Evolutionary conservation across 176 grass and related monocot genomes (phyloP).

Genomic region (Rhynchospora breviuscula): DNA sequence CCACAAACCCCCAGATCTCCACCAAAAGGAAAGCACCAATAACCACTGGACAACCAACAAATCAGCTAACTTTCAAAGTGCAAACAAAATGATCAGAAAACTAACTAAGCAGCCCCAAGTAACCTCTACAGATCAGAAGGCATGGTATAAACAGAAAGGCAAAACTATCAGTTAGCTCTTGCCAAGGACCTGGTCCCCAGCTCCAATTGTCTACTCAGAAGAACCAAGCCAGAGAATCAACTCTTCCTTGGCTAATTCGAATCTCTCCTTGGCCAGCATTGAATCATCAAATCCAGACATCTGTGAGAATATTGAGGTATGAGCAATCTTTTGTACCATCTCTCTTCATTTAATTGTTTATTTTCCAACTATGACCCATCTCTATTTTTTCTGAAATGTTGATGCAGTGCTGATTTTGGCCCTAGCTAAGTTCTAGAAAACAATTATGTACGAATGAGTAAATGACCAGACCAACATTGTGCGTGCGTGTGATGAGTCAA

Average conservation of each 20-base stretch:
- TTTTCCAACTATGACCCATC: neutral
- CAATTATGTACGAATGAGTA: neutral
- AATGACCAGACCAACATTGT: neutral
- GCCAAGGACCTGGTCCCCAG: neutral
- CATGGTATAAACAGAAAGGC: neutral
- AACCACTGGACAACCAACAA: neutral
- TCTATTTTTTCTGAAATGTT: neutral
- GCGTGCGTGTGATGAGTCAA: neutral
- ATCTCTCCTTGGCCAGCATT: slow-evolving; percentile 31
- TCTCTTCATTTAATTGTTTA: neutral
- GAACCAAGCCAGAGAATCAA: slow-evolving; percentile 52
- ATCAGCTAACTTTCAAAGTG: neutral
- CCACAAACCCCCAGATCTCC: neutral
- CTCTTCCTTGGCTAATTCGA: slow-evolving; percentile 47
- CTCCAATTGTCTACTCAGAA: neutral
- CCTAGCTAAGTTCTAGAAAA: neutral
- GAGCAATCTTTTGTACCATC: neutral
- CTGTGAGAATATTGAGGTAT: neutral
- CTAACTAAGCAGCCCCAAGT: neutral
- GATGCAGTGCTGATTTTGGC: neutral
- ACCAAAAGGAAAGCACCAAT: neutral
- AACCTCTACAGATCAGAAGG: slow-evolving; percentile 1
- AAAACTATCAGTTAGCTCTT: neutral
- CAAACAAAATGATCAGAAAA: slow-evolving; percentile 7
- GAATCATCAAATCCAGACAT: slow-evolving; percentile 1